These are phyloP conservation scores for Colletotrichum limetticola DNA, from an alignment of 2,329 filamentous ascomycete genomes.

Conservation along the genomic window DNA sequence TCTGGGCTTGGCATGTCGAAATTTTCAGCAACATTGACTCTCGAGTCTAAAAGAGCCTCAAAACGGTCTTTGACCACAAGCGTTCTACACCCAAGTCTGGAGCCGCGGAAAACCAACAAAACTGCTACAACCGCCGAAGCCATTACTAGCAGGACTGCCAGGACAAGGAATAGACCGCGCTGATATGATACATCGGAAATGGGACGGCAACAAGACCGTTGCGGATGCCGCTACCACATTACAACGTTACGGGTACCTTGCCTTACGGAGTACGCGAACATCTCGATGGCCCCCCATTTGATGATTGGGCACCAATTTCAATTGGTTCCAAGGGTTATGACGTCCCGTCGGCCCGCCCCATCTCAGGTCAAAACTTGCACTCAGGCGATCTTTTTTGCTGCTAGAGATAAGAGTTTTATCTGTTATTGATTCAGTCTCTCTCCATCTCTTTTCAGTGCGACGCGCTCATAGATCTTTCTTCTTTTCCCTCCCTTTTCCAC, in stretches of 20 bases:
- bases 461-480: not conserved
- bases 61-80: not conserved
- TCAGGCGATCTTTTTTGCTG: not conserved
- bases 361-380: not conserved
- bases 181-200: not conserved
- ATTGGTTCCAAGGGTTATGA: conserved; percentile 3
- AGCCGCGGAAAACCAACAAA: not conserved
- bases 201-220: not conserved
- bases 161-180: too few species aligned
- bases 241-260: not conserved
- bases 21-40: not conserved
- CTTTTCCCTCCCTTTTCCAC: not conserved
- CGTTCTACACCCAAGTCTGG: not conserved
- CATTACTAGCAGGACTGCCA: not conserved
- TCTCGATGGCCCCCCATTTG: not conserved
- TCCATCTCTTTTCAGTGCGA: not conserved
- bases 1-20: not conserved
- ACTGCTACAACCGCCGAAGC: not conserved
- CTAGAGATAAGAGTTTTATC: conserved; percentile 1
- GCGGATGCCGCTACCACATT: not conserved
- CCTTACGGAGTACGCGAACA: not conserved
- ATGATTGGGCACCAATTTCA: not conserved
- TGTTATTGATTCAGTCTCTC: not conserved
- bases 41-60: not conserved
- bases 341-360: conserved; percentile 2